Evolutionary conservation across 768 basidiomycete species (phyloP), one percentile per base, ranked within the genome.

Genomic region (Amyloporia xantha): DNA sequence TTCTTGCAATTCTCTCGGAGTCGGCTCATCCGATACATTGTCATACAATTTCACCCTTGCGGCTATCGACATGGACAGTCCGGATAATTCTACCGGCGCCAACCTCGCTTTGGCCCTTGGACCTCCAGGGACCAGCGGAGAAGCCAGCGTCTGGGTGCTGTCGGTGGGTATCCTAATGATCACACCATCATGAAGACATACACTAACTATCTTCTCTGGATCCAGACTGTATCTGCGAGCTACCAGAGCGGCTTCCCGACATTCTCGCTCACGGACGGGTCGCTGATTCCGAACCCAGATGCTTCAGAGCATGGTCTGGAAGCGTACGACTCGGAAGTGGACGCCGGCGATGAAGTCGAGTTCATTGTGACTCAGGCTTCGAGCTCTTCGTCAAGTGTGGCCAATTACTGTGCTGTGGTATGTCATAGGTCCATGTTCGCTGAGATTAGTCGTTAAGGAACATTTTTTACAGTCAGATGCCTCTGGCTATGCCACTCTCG

Each of bases 221-320:
- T 33, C 28, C 9, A 45, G 28, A 23, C 20, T 23, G 6, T 3
- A 10, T 13, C 20, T 9, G 21, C 9, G 42, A 41, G 6, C 19
- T n/a, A 3, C 17, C 4, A 17, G 19, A 67, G 76, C 60, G 69
- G 74, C 37, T 76, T 69, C 55, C 72, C 76, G 0, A 39, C 59
- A 11, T 51, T 78, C 12, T 62, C 65, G 21, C 66, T 79, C 42
- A 41, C 63, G 4, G 54, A 71, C 37, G 64, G 68, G 24, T 62
- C 63, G 7, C 56, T 79, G 15, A 64, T 66, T 24, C 74, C 74
- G 2, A 39, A 47, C 45, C 68, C 68, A 5, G n/a, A 17, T 30
- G 23, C 28, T 44, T 52, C 17, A 6, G 23, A 23, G 7, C 12
- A 3, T 23, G 17, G 21, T 3, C 21, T 41, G 40, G 21, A 6